phyloP scores from a whole-genome alignment of 345 rosid genomes.

The Citrus medica region DNA sequence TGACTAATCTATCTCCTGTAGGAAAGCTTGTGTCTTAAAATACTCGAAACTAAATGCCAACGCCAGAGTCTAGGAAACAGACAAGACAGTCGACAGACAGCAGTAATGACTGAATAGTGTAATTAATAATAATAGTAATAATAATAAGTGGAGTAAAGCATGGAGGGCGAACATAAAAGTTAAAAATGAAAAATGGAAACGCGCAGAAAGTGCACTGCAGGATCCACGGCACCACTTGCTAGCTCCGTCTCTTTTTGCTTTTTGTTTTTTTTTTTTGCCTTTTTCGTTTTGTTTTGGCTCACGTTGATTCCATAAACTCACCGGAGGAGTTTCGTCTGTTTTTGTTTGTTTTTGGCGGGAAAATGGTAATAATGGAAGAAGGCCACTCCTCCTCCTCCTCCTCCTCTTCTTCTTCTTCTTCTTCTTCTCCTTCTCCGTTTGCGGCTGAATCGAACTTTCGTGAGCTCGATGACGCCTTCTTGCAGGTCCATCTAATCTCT shows the following conservation, averaged over 20 bases:
- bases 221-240: no score
- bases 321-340: not conserved
- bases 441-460: conserved; percentile 27
- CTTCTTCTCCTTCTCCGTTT: conserved; percentile 3
- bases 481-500: conserved; percentile 20
- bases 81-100: not conserved
- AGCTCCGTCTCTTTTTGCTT: no score
- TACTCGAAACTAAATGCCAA: not conserved
- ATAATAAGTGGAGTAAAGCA: not conserved
- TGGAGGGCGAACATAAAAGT: no score
- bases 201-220: no score
- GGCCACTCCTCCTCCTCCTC: not conserved
- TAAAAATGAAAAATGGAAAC: no score
- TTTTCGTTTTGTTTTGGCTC: no score
- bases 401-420: not conserved
- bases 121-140: no score
- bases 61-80: not conserved
- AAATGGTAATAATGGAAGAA: not conserved
- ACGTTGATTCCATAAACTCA: not conserved
- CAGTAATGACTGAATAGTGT: not conserved
- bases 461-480: conserved; percentile 34
- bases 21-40: not conserved
- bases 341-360: not conserved
- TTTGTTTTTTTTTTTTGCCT: no score
- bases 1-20: not conserved